phyloP scores from a whole-genome alignment of 2,329 filamentous ascomycete species.

The Colletotrichum costaricense region DNA sequence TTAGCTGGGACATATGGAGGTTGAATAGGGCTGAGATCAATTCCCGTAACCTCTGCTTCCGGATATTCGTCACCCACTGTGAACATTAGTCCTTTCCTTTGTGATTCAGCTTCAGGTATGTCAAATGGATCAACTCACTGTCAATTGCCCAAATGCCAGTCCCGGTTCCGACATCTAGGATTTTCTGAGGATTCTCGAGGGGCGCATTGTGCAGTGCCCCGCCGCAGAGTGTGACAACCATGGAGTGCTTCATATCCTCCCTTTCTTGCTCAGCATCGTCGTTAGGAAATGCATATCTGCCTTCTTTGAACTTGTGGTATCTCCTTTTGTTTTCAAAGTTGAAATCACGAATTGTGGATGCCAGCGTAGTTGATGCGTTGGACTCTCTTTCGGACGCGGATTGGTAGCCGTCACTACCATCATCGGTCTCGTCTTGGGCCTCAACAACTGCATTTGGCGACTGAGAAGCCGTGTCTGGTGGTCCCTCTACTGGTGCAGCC shows the following conservation, averaged over 20 bases:
- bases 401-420: conserved; percentile 17
- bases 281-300: conserved; percentile 52
- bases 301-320: conserved; percentile 55
- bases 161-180: conserved; percentile 41
- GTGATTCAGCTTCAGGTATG: fast-evolving
- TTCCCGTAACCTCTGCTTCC: conserved; percentile 6
- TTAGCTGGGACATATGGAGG: conserved; percentile 55
- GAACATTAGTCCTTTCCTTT: neutral
- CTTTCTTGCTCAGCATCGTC: conserved; percentile 57
- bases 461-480: too few species aligned
- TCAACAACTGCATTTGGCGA: neutral
- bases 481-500: too few species aligned
- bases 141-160: conserved; percentile 67
- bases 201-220: neutral
- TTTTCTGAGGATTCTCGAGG: neutral
- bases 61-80: conserved; percentile 41
- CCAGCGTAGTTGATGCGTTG: conserved; percentile 42
- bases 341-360: conserved; percentile 51
- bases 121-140: conserved; percentile 43
- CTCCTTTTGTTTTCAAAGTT: conserved; percentile 55
- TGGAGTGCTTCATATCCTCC: conserved; percentile 49
- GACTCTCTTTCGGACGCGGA: conserved; percentile 36
- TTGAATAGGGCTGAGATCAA: conserved; percentile 29
- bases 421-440: neutral
- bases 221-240: conserved; percentile 35